Conservation (phyloP, 106 monocot genomes). For the Triglochin maritima region DNA sequence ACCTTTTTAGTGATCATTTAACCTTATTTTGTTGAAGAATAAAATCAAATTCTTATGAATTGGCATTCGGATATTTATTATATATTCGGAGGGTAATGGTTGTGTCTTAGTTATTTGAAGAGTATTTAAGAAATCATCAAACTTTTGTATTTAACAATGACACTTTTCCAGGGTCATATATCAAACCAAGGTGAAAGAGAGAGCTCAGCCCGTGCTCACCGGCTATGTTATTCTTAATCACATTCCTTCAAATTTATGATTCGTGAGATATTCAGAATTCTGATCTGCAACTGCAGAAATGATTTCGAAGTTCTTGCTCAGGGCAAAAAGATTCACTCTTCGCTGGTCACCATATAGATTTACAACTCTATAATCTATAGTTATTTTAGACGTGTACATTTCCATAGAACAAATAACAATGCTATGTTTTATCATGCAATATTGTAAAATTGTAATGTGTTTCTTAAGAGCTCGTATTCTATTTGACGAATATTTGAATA, state of each 20-base stretch:
- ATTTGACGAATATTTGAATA: too few relatives aligned
- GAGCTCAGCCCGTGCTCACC: conserved; percentile 50
- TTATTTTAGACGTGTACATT: neutral
- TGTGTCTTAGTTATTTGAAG: too few relatives aligned
- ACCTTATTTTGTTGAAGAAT: neutral
- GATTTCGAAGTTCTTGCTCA: neutral
- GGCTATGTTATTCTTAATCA: conserved; percentile 55
- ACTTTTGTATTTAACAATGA: neutral
- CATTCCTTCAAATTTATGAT: conserved; percentile 48
- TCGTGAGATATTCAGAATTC: neutral
- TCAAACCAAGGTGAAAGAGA: conserved; percentile 83
- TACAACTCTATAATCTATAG: neutral
- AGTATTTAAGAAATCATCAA: too few relatives aligned
- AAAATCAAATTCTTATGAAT: neutral
- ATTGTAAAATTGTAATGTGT: too few relatives aligned
- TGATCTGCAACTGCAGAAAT: neutral
- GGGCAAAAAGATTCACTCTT: neutral
- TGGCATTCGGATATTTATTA: neutral
- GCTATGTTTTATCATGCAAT: too few relatives aligned
- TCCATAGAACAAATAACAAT: neutral
- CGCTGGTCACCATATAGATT: neutral
- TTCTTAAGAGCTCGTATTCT: too few relatives aligned
- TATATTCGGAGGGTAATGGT: neutral
- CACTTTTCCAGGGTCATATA: conserved; percentile 39
- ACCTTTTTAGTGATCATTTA: neutral